phyloP scores from a whole-genome alignment of 2,329 filamentous ascomycete species.

The Aspergillus persii region DNA sequence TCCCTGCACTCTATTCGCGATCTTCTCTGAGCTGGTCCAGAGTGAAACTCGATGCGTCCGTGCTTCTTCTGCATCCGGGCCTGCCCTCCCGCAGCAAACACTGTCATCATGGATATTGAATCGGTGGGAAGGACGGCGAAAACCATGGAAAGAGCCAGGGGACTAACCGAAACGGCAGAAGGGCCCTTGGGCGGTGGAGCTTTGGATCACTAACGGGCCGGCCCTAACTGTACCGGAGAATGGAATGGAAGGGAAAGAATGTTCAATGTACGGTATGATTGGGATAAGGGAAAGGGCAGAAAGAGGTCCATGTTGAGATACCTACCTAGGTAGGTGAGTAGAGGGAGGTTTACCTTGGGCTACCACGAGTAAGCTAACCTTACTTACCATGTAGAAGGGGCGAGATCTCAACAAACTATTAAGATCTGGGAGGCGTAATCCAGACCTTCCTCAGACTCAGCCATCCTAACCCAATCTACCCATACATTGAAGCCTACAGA shows the following conservation, averaged over 20 bases:
- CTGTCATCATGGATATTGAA: constrained; percentile 10
- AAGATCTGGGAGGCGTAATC: not conserved
- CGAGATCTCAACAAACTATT: not conserved
- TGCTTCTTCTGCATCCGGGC: constrained; percentile 15
- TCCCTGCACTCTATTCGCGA: not conserved
- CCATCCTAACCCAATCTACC: not conserved
- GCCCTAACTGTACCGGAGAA: constrained; percentile 23
- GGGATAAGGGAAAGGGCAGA: not conserved
- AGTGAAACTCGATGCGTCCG: constrained; percentile 19
- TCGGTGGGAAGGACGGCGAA: constrained; percentile 1
- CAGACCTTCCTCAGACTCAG: not conserved
- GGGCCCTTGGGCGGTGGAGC: constrained; percentile 4
- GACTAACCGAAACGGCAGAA: constrained; percentile 11
- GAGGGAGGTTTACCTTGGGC: not conserved
- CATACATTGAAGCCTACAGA: not conserved
- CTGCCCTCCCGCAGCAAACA: constrained; percentile 19
- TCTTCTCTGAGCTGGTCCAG: not conserved
- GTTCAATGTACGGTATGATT: not conserved
- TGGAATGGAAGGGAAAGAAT: not conserved
- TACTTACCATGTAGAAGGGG: too few relatives aligned
- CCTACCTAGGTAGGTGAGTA: not conserved
- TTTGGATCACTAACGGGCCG: constrained; percentile 23
- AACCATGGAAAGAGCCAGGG: not conserved
- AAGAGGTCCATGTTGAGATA: not conserved
- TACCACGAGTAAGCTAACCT: not conserved